Conservation (phyloP, 2,329 filamentous ascomycete species). For the Beauveria asiatica region DNA sequence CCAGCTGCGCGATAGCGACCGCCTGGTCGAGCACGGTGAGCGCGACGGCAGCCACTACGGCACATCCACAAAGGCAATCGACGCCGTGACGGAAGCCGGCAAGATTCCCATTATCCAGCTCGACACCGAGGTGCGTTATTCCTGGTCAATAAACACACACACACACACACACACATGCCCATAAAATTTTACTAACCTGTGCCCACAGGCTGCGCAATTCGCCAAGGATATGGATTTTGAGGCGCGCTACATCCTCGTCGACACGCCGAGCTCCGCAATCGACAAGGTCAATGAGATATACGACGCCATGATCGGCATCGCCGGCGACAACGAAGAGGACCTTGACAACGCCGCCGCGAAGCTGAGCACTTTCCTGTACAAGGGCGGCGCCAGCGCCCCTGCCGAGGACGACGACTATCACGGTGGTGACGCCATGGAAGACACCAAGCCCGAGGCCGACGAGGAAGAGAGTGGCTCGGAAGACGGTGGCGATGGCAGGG, state of each 20-base stretch:
- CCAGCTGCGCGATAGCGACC: constrained; percentile 50
- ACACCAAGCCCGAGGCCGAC: constrained; percentile 16
- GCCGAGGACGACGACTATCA: background rate
- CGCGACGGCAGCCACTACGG: constrained; percentile 44
- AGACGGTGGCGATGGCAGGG: constrained; percentile 16
- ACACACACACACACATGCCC: no score
- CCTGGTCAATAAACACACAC: background rate
- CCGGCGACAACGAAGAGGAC: constrained; percentile 5
- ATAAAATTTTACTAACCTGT: background rate
- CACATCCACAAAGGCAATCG: constrained; percentile 45
- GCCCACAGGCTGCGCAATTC: constrained; percentile 42
- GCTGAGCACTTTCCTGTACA: constrained; percentile 13
- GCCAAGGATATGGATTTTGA: constrained; percentile 48
- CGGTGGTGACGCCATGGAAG: constrained; percentile 18
- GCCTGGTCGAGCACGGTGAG: constrained; percentile 48
- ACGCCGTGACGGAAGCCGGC: constrained; percentile 41
- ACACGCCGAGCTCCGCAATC: constrained; percentile 27
- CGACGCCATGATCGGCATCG: constrained; percentile 4
- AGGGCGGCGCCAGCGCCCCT: constrained; percentile 14
- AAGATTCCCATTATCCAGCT: constrained; percentile 53
- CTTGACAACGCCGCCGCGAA: constrained; percentile 2
- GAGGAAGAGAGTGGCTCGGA: constrained; percentile 8
- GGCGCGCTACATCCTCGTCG: constrained; percentile 47
- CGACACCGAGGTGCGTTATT: constrained; percentile 39
- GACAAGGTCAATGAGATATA: constrained; percentile 14